Base-by-base conservation (phyloP, 768 basidiomycete genomes). In the Phlebiopsis flavidoalba region DNA sequence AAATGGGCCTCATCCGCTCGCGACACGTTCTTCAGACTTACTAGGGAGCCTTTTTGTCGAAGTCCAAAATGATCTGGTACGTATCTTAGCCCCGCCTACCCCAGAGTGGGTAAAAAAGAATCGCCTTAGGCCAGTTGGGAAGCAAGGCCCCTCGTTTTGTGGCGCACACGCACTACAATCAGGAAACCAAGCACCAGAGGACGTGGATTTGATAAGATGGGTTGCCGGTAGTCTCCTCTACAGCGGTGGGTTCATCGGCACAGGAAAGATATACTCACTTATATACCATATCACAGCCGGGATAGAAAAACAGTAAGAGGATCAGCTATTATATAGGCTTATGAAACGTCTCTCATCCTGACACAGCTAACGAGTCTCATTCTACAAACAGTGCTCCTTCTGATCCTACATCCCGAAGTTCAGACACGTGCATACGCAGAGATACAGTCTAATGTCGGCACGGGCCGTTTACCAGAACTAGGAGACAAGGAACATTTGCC, bases 381-480 rank as follows among this genome's bases (percentile, higher is more conserved):
- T 21, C 33, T 35, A 15, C 51, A 26, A 31, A 35, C 51, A 22
- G 10, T 72, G 22, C 67, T 74, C 0, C 67, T 69, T 17, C 70
- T 76, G 67, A 31, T 68, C 4, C 67, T 68, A 21, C 46, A 74
- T 55, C 75, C 74, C 2, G 67, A 72, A 22, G 64, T 70, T 8
- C 73, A 75, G 53, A 45, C 22, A 2, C 72, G 67, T 35, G 66
- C 52, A 14, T 66, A 67, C 37, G 66, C 67, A 21, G 75, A 75
- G 57, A 64, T 78, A 33, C 65, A 71, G 35, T 62, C 51, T 1
- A 68, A 75, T 14, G 60, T 75, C 8, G 76, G 77, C 2, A 21
- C 24, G 0, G 63, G 51, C 17, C 55, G 63, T 3, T 50, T 62
- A 6, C 61, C 65, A 1, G 24, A 6, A 3, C 11, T 62, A 8